phyloP scores from a whole-genome alignment of 2,329 filamentous ascomycete genomes.

The Alternaria panax region DNA sequence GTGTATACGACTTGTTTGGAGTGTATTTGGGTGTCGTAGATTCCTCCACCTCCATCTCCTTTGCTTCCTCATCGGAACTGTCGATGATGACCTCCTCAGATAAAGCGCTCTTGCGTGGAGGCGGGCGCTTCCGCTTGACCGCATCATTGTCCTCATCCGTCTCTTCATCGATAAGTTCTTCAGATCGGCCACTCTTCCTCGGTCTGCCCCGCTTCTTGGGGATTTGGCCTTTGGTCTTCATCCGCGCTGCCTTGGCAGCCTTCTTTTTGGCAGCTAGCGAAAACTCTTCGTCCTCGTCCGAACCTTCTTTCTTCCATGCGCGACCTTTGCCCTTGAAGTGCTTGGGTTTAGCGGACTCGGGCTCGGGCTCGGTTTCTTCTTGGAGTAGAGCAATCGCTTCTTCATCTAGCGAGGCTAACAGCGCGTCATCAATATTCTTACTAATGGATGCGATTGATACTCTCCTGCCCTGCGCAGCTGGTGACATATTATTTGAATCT shows the following conservation, averaged over 20 bases:
- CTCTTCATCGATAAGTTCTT: constrained; percentile 25
- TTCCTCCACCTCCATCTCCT: background rate
- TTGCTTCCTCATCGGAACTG: constrained; percentile 12
- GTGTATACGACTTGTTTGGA: constrained; percentile 9
- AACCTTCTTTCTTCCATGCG: constrained; percentile 42
- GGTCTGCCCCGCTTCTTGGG: constrained; percentile 31
- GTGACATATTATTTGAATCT: constrained; percentile 1
- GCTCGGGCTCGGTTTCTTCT: constrained; percentile 20
- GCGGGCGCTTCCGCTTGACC: constrained; percentile 18
- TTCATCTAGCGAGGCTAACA: constrained; percentile 20
- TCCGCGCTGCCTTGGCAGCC: constrained; percentile 23
- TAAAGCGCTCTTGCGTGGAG: constrained; percentile 27
- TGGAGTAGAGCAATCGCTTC: constrained; percentile 23
- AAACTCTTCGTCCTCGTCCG: constrained; percentile 43
- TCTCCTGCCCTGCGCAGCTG: constrained; percentile 20
- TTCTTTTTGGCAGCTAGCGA: constrained; percentile 32
- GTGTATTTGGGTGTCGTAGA: constrained; percentile 3
- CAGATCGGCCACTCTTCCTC: constrained; percentile 29
- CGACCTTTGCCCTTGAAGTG: constrained; percentile 45
- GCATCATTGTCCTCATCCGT: constrained; percentile 18
- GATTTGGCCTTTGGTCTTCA: constrained; percentile 21
- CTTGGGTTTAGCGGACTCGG: constrained; percentile 21
- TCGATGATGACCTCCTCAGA: constrained; percentile 30
- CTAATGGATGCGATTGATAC: constrained; percentile 21
- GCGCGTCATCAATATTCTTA: constrained; percentile 18